Base-by-base conservation (phyloP, 2,329 filamentous ascomycete genomes). In the Aspergillus sp. region DNA sequence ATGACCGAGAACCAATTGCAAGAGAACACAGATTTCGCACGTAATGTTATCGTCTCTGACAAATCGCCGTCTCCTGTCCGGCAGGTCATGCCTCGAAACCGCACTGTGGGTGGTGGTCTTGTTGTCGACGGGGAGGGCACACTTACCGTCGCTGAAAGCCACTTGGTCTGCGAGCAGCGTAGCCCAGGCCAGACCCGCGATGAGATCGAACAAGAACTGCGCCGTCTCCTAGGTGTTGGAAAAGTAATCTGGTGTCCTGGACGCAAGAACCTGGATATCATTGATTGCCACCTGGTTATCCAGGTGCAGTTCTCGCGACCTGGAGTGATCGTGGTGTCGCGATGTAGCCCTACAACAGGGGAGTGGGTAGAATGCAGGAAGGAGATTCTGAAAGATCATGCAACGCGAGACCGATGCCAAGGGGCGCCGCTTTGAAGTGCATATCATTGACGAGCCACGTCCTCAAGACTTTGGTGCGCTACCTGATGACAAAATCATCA, bases 111-210 rank as follows among this genome's bases (percentile, higher is more conserved):
- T 2, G 62, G 61, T 5, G 56, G 47, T 5, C 45, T 65, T 3
- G 60, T 62, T 7, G 50, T 54, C 5, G 63, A 66, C 38, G 63
- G 63, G 7, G 56, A 64, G 15, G 62, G 63, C 15, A 65, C 63
- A 4, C 49, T 66, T 9, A 47, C 64, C 3, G 57, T 53, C 15
- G 55, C 60, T 2, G 60, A 63, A 44, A 64, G 62, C 47, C 59
- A 52, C 27, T 56, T 65, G 30, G 35, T 64, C 38, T 59, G 57
- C 32, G 55, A 61, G 15, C 49, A 55, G 23, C 56, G 62, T 2
- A 65, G 64, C 25, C 56, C 56, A 0, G 57, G 57, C 3, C 27
- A 56, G 32, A 49, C 52, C 13, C 55, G 55, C 9, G 44, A n/a
- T 4, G 49, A 57, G 1, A 58, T 62, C 17, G 62, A 65, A 38